phyloP scores from a whole-genome alignment of 805 yeast species.

The Candida endomychidarum region DNA sequence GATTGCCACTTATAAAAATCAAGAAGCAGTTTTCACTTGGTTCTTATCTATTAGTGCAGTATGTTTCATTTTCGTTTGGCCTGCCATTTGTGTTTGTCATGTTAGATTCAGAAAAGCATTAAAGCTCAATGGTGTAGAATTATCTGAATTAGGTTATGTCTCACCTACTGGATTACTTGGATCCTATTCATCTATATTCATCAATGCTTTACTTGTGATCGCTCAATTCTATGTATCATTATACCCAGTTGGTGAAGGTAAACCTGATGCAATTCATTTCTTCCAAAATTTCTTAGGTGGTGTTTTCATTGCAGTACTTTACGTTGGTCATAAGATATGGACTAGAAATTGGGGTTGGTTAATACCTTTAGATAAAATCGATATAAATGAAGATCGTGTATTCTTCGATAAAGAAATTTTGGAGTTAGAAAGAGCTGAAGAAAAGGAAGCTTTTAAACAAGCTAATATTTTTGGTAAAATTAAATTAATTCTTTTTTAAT shows the following conservation, averaged over 20 bases:
- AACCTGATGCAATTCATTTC: conserved; percentile 27
- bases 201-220: conserved; percentile 34
- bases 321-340: conserved; percentile 33
- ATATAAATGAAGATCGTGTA: conserved; percentile 29
- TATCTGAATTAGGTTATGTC: conserved; percentile 32
- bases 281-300: conserved; percentile 37
- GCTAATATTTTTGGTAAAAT: conserved; percentile 21
- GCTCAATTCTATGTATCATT: conserved; percentile 48
- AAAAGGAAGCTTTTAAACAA: conserved; percentile 19
- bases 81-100: conserved; percentile 40
- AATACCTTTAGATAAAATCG: conserved; percentile 29
- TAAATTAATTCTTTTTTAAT: conserved; percentile 4
- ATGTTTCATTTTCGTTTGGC: conserved; percentile 45
- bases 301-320: conserved; percentile 30
- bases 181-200: conserved; percentile 33
- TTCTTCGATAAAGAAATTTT: conserved; percentile 37
- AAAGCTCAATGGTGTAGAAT: conserved; percentile 28
- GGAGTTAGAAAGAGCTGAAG: conserved; percentile 29
- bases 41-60: conserved; percentile 43
- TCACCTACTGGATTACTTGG: conserved; percentile 43
- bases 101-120: conserved; percentile 42
- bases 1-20: conserved; percentile 41
- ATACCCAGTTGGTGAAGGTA: conserved; percentile 33
- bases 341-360: conserved; percentile 30
- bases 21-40: conserved; percentile 42